These are phyloP conservation scores for Venturia effusa DNA, from an alignment of 2,329 filamentous ascomycete genomes.

Conservation along the genomic window DNA sequence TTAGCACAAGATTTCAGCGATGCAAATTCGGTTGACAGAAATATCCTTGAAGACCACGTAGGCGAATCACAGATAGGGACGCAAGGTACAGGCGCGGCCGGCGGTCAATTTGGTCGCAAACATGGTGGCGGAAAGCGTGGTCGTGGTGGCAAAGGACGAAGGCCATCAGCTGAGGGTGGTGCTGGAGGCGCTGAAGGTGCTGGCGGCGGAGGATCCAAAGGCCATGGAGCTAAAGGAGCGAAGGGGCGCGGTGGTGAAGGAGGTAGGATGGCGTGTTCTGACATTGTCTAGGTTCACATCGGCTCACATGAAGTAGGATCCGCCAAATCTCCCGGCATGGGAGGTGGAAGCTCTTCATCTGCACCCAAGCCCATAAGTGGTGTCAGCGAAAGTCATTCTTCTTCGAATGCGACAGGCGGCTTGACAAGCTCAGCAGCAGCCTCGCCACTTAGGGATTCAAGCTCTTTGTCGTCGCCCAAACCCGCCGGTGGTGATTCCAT, in stretches of 20 bases:
- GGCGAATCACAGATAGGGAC: not conserved
- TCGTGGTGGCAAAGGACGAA: not conserved
- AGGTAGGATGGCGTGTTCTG: not conserved
- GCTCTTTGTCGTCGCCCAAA: not conserved
- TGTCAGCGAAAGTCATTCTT: not conserved
- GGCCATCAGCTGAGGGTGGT: not conserved
- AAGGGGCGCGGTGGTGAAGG: not conserved
- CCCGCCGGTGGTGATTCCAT: not conserved
- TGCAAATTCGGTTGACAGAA: not conserved
- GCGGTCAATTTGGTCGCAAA: not conserved
- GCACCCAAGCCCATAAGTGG: not conserved
- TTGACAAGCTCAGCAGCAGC: not conserved
- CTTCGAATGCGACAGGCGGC: not conserved
- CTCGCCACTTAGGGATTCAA: not conserved
- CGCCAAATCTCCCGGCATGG: not conserved
- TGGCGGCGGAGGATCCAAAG: not conserved
- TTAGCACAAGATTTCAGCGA: not conserved
- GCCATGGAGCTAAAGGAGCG: not conserved
- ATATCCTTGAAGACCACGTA: not conserved
- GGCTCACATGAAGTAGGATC: not conserved
- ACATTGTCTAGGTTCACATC: not conserved
- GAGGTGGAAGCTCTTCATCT: not conserved
- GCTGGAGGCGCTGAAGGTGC: not conserved
- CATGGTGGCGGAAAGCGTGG: not conserved
- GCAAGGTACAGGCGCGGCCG: not conserved